These are phyloP conservation scores for Ramaria rubella DNA, from an alignment of 768 basidiomycete genomes.

Conservation along the genomic window DNA sequence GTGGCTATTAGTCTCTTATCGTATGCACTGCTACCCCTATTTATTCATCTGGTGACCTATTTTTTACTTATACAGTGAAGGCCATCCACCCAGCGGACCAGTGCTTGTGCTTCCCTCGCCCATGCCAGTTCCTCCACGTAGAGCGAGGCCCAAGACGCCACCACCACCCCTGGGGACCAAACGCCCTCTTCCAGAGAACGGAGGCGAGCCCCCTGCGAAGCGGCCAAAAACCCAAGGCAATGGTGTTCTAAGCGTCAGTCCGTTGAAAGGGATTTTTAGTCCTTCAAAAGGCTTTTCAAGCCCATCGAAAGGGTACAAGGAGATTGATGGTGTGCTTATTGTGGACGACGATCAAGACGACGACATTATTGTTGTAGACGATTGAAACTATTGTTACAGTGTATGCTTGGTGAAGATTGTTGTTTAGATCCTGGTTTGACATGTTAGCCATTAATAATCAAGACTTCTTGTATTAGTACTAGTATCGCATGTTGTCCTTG, in stretches of 20 bases:
- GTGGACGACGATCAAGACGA: constrained; percentile 51
- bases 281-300: too few relatives aligned
- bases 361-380: constrained; percentile 6
- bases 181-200: constrained; percentile 40
- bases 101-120: constrained; percentile 61
- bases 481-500: background rate
- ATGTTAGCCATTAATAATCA: background rate
- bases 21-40: constrained; percentile 39
- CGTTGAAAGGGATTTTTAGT: constrained; percentile 40
- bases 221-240: constrained; percentile 33
- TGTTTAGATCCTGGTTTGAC: background rate
- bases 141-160: constrained; percentile 27
- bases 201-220: constrained; percentile 55
- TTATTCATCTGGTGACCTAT: constrained; percentile 8
- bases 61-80: constrained; percentile 34
- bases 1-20: constrained; percentile 63
- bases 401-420: background rate
- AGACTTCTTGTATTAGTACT: background rate
- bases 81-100: constrained; percentile 45
- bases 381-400: background rate
- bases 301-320: constrained; percentile 44
- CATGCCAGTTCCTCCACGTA: constrained; percentile 49
- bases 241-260: constrained; percentile 9
- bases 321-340: constrained; percentile 69
- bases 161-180: constrained; percentile 39